A percentile compares a stretch with the other conserved stretches of the same genome.
These are phyloP conservation scores for Aspergillus sp. DNA, from an alignment of 2,329 filamentous ascomycete species.

Conservation along the genomic window DNA sequence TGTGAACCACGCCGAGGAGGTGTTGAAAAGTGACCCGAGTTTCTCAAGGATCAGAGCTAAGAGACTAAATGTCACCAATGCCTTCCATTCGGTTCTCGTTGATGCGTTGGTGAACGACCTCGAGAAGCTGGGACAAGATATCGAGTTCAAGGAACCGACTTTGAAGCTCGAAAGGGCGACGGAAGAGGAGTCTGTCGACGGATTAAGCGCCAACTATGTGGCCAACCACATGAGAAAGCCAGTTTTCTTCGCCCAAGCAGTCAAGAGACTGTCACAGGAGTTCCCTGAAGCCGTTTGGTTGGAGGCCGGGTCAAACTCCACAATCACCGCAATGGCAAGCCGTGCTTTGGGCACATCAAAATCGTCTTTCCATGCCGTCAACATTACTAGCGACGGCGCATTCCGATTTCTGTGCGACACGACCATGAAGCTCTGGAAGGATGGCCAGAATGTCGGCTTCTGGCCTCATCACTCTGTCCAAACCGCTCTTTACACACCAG, in stretches of 20 bases:
- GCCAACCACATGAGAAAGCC: conserved; percentile 42
- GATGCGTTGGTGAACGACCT: conserved; percentile 33
- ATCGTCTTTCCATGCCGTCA: conserved; percentile 14
- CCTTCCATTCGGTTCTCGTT: conserved; percentile 48
- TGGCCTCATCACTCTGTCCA: conserved; percentile 41
- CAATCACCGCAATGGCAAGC: conserved; percentile 25
- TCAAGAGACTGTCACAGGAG: conserved; percentile 36
- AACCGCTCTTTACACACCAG: conserved; percentile 17
- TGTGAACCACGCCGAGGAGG: conserved; percentile 25
- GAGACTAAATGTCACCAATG: conserved; percentile 47
- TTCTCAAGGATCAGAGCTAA: conserved; percentile 30
- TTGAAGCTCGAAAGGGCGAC: conserved; percentile 27
- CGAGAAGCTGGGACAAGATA: conserved; percentile 19
- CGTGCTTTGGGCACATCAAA: conserved; percentile 23
- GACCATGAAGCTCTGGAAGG: conserved; percentile 41
- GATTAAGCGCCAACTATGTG: too few relatives aligned
- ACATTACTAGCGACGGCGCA: conserved; percentile 9
- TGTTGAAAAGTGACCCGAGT: conserved; percentile 10
- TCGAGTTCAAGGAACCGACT: conserved; percentile 32
- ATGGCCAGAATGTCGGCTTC: conserved; percentile 33
- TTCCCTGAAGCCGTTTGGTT: conserved; percentile 30
- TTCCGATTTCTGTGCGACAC: conserved; percentile 22
- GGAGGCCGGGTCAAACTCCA: conserved; percentile 44
- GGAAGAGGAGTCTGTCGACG: neutral
- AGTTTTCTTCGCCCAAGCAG: conserved; percentile 49